phyloP scores from a whole-genome alignment of 2,329 filamentous ascomycete genomes.

The Sporothrix mexicana region DNA sequence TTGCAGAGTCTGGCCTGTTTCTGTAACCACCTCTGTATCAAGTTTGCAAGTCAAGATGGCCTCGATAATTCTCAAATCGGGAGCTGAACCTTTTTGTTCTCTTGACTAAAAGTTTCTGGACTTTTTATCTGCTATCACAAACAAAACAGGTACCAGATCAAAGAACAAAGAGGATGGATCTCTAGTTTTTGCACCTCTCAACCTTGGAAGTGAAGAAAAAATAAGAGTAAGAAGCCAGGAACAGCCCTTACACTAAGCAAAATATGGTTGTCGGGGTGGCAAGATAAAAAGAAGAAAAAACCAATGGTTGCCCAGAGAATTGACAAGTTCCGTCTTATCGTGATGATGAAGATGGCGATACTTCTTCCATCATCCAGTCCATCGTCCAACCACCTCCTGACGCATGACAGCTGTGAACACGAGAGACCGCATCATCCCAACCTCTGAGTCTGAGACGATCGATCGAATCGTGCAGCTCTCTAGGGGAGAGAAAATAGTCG shows the following conservation, averaged over 20 bases:
- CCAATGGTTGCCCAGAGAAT: background rate
- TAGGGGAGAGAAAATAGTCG: background rate
- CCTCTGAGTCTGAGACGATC: background rate
- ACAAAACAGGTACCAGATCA: background rate
- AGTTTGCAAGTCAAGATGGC: background rate
- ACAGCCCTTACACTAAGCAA: background rate
- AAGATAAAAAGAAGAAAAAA: background rate
- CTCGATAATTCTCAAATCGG: background rate
- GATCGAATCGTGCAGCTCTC: background rate
- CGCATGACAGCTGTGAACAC: background rate
- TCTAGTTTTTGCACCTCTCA: background rate
- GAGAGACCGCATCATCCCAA: background rate
- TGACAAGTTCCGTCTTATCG: background rate
- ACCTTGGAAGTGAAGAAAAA: background rate
- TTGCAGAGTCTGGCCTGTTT: background rate
- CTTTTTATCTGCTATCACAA: background rate
- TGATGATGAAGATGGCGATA: background rate
- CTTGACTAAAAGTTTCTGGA: slow-evolving; percentile 10
- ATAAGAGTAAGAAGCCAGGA: background rate
- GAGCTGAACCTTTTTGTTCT: background rate
- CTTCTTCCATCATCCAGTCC: background rate
- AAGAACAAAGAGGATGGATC: background rate
- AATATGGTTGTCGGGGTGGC: background rate
- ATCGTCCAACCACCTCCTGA: background rate
- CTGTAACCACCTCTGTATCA: slow-evolving; percentile 3